Conservation (phyloP, 768 basidiomycete genomes). For the Podaxis sp. region DNA sequence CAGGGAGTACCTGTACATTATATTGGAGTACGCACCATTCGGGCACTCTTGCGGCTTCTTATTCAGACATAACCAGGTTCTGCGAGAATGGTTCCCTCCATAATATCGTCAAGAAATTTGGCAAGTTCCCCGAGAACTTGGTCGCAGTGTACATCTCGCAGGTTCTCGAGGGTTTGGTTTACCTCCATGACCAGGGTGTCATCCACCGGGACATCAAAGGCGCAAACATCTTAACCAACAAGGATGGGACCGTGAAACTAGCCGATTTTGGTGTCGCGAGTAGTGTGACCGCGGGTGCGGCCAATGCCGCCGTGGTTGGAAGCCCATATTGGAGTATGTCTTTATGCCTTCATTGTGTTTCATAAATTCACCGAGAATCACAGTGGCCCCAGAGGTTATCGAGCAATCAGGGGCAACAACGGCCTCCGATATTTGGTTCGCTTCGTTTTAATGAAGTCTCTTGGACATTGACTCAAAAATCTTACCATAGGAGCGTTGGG, state of each 20-base stretch:
- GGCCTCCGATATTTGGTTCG: constrained; percentile 88
- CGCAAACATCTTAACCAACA: constrained; percentile 97
- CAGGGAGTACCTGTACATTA: constrained; percentile 91
- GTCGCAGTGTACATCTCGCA: constrained; percentile 97
- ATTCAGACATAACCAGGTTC: constrained; percentile 47
- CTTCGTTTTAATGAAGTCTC: not conserved
- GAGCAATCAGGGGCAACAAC: constrained; percentile 98
- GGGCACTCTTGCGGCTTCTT: not conserved
- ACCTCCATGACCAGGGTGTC: constrained; percentile 98
- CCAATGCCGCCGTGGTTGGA: constrained; percentile 92
- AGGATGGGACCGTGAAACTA: constrained; percentile 97
- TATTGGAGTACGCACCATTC: constrained; percentile 71
- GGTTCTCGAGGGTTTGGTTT: constrained; percentile 92
- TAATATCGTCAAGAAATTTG: constrained; percentile 94
- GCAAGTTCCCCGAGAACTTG: constrained; percentile 96
- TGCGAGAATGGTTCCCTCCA: constrained; percentile 98
- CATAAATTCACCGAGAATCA: not conserved
- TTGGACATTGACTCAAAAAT: constrained; percentile 4
- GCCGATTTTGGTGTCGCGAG: constrained; percentile 98
- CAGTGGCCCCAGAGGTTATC: constrained; percentile 98
- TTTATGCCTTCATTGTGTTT: constrained; percentile 10
- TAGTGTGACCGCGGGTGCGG: constrained; percentile 61
- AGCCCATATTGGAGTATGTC: constrained; percentile 97
- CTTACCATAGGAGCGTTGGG: constrained; percentile 70
- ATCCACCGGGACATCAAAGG: constrained; percentile 99